These are phyloP conservation scores for Ogataea ganodermae DNA, from an alignment of 805 yeast genomes.

Conservation along the genomic window DNA sequence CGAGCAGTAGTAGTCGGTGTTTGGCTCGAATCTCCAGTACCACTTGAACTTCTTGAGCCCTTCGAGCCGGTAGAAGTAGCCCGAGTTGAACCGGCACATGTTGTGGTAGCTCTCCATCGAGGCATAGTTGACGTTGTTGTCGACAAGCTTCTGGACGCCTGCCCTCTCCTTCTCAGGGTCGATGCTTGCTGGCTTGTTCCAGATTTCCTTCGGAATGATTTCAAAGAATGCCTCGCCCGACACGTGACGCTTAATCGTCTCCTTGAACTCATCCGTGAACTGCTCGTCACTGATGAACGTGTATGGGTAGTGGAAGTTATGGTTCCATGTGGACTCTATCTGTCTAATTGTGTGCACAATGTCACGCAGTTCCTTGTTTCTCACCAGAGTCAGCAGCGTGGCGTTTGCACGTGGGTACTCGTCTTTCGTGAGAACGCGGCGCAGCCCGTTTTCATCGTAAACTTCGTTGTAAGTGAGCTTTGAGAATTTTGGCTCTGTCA, in stretches of 20 bases:
- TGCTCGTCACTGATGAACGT: slow-evolving; percentile 85
- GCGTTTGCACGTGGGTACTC: slow-evolving; percentile 60
- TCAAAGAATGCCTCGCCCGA: slow-evolving; percentile 51
- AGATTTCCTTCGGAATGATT: slow-evolving; percentile 49
- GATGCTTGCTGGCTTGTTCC: slow-evolving; percentile 51
- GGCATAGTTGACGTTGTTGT: slow-evolving; percentile 60
- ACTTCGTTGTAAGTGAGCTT: slow-evolving; percentile 35
- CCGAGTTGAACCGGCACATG: slow-evolving; percentile 83
- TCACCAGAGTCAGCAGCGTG: slow-evolving; percentile 72
- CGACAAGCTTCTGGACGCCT: slow-evolving; percentile 41
- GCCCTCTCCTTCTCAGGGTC: slow-evolving; percentile 40
- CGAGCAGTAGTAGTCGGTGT: slow-evolving; percentile 65
- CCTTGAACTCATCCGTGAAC: slow-evolving; percentile 75
- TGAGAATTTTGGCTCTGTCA: slow-evolving; percentile 36
- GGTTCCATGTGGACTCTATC: slow-evolving; percentile 73
- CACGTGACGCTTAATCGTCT: slow-evolving; percentile 48
- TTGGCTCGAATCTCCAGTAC: slow-evolving; percentile 84
- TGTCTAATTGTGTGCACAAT: slow-evolving; percentile 58
- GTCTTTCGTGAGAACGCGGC: slow-evolving; percentile 30
- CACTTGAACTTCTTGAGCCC: slow-evolving; percentile 61
- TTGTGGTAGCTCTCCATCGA: slow-evolving; percentile 66
- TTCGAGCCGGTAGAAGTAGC: slow-evolving; percentile 62
- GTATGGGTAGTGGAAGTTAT: slow-evolving; percentile 84
- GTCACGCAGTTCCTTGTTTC: slow-evolving; percentile 62
- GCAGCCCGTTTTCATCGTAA: slow-evolving; percentile 30